Evolutionary conservation across 1,139 yeast species (phyloP), one percentile per base, ranked within the genome.

Genomic region (Yamadazyma spencermartinsiae): DNA sequence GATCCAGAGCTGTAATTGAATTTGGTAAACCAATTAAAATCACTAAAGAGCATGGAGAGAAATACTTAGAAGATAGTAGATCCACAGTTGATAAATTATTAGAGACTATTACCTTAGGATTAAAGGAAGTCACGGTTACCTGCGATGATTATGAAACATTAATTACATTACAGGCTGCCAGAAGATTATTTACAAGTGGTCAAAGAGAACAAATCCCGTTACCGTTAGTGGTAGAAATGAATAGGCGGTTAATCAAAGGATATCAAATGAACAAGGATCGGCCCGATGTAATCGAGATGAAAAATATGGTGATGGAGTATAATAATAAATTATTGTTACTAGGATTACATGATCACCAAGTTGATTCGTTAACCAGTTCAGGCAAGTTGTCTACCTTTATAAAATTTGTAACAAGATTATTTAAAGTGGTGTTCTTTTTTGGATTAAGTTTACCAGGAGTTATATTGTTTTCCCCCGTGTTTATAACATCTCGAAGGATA

Each of bases 1-100:
- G 98, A 58, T 88, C 96, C 2, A 75, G 98, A 53, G 97, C 97
- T 1, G 96, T 92, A 18, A 74, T 92, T 42, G 98, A 92, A 61
- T 90, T 90, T 63, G 98, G 98, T 16, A 77, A 81, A 42, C 97
- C 98, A 6, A 81, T 92, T 43, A 82, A 78, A 36, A 80, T 92
- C 27, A 71, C 82, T 6, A 63, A 65, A 10, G 81, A 79, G 20
- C 65, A 87, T 41, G 87, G 89, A 4, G 73, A 69, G 18, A 77
- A 76, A 58, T 90, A 90, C 58, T 55, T 72, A 14, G 68, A 80
- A 45, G 56, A 57, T 38, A 76, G 83, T 3, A 75, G 83, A 44
- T 85, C 78, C 34, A 88, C 95, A 0, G 88, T 89, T 8, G 77
- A 79, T 39, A 79, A 81, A 39, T 66, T 90, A 28, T 68, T 92